phyloP scores from a whole-genome alignment of 2,329 filamentous ascomycete genomes.

The Hypoxylon sp. region DNA sequence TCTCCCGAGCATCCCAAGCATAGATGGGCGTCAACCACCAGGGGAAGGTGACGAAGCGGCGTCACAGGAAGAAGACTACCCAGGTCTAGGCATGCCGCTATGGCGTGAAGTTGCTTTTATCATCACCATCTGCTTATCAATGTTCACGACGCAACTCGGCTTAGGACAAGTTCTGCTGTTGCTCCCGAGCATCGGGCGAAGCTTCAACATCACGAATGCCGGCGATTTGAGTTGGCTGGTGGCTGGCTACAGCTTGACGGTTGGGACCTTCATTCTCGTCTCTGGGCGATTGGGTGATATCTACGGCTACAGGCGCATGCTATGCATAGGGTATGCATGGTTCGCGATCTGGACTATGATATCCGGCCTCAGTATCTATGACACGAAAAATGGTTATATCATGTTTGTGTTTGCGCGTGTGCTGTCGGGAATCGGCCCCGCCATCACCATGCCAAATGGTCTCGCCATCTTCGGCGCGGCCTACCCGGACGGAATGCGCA shows the following conservation, averaged over 20 bases:
- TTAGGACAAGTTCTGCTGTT: slow-evolving; percentile 6
- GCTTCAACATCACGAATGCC: slow-evolving; percentile 50
- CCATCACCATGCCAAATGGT: slow-evolving; percentile 63
- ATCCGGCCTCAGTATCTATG: slow-evolving; percentile 48
- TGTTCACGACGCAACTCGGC: slow-evolving; percentile 9
- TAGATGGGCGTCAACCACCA: neutral
- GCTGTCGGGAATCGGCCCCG: slow-evolving; percentile 63
- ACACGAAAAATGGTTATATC: slow-evolving; percentile 32
- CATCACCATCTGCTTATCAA: slow-evolving; percentile 9
- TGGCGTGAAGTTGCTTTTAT: slow-evolving; percentile 5
- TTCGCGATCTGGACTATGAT: slow-evolving; percentile 52
- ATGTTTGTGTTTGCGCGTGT: slow-evolving; percentile 58
- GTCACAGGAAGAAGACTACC: neutral
- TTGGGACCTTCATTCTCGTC: slow-evolving; percentile 57
- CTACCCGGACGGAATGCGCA: slow-evolving; percentile 53
- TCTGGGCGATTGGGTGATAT: slow-evolving; percentile 57
- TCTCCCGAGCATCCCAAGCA: neutral
- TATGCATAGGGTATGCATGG: slow-evolving; percentile 55
- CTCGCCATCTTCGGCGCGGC: slow-evolving; percentile 63
- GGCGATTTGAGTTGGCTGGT: slow-evolving; percentile 55
- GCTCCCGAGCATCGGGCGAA: slow-evolving; percentile 54
- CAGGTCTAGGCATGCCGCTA: neutral
- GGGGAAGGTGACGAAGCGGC: slow-evolving; percentile 4
- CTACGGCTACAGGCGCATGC: slow-evolving; percentile 56
- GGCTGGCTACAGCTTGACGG: slow-evolving; percentile 56